Conservation (phyloP, 192 early-diverging fungal genomes). For the Umbelopsis ramanniana region DNA sequence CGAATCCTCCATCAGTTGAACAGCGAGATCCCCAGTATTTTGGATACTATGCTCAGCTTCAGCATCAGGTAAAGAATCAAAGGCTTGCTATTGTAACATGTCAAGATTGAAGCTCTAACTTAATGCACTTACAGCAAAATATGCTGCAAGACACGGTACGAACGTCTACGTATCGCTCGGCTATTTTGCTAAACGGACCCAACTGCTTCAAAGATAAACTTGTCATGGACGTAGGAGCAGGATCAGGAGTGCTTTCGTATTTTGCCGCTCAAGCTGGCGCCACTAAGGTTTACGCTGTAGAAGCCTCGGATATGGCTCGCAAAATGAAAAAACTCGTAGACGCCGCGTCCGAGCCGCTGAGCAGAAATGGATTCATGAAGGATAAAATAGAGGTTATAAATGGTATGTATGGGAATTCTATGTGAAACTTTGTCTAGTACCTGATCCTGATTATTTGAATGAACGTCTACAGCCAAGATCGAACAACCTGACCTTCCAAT, state of each 20-base stretch:
- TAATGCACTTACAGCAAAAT: slow-evolving; percentile 74
- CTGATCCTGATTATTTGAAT: not conserved
- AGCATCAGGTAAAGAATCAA: slow-evolving; percentile 67
- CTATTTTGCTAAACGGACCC: slow-evolving; percentile 82
- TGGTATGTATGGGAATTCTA: slow-evolving; percentile 42
- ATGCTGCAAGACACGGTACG: slow-evolving; percentile 96
- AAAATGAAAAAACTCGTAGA: slow-evolving; percentile 87
- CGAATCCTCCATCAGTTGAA: slow-evolving; percentile 43
- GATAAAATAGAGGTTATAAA: slow-evolving; percentile 83
- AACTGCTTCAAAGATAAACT: slow-evolving; percentile 77
- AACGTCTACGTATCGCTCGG: slow-evolving; percentile 93
- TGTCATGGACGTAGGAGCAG: slow-evolving; percentile 95
- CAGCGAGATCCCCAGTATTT: slow-evolving; percentile 74
- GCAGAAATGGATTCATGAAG: slow-evolving; percentile 74
- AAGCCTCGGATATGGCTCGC: slow-evolving; percentile 92
- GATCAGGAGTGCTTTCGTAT: slow-evolving; percentile 93
- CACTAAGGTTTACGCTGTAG: slow-evolving; percentile 92
- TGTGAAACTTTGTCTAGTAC: not conserved
- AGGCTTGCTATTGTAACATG: not conserved
- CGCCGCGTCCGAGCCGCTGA: slow-evolving; percentile 50
- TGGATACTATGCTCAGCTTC: slow-evolving; percentile 82
- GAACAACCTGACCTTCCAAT: slow-evolving; percentile 75
- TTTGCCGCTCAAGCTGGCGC: slow-evolving; percentile 96
- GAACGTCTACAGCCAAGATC: slow-evolving; percentile 70
- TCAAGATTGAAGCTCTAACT: not conserved